Percentiles rank a stretch among this genome's conserved stretches.
phyloP scores from a whole-genome alignment of 257 asterid genomes.

The Euphrasia confusa region DNA sequence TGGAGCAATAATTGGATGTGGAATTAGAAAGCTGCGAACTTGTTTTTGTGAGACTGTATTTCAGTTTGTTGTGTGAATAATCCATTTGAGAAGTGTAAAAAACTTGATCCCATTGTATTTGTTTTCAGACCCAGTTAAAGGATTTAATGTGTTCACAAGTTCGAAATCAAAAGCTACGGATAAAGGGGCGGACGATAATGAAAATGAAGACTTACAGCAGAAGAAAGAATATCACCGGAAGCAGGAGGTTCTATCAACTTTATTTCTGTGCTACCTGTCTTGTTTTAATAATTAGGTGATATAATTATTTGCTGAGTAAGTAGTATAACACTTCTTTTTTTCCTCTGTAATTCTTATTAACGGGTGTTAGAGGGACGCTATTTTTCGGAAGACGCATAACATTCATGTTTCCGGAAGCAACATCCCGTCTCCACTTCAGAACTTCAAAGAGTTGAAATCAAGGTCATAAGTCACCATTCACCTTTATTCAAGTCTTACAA shows the following conservation, averaged over 20 bases:
- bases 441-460: slow-evolving; percentile 52
- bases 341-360: slow-evolving; percentile 3
- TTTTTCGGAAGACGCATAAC: slow-evolving; percentile 59
- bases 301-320: slow-evolving; percentile 9
- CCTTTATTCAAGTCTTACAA: neutral
- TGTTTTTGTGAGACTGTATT: neutral
- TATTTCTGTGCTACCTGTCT: slow-evolving; percentile 1
- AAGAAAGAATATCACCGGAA: slow-evolving; percentile 70
- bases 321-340: neutral
- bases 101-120: slow-evolving; percentile 14
- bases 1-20: no score
- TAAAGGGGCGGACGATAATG: slow-evolving; percentile 32
- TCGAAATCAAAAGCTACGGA: slow-evolving; percentile 41
- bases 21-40: neutral
- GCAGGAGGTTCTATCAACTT: slow-evolving; percentile 50
- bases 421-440: slow-evolving; percentile 63
- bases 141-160: slow-evolving; percentile 51
- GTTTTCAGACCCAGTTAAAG: slow-evolving; percentile 45
- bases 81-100: neutral
- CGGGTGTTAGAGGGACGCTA: slow-evolving; percentile 51
- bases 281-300: neutral
- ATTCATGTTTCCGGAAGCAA: slow-evolving; percentile 83
- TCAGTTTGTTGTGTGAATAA: slow-evolving; percentile 2
- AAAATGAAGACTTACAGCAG: slow-evolving; percentile 33
- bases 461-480: slow-evolving; percentile 35